Evolutionary conservation across 2,329 filamentous ascomycete genomes (phyloP).

Genomic region (Fusarium mundagurra): DNA sequence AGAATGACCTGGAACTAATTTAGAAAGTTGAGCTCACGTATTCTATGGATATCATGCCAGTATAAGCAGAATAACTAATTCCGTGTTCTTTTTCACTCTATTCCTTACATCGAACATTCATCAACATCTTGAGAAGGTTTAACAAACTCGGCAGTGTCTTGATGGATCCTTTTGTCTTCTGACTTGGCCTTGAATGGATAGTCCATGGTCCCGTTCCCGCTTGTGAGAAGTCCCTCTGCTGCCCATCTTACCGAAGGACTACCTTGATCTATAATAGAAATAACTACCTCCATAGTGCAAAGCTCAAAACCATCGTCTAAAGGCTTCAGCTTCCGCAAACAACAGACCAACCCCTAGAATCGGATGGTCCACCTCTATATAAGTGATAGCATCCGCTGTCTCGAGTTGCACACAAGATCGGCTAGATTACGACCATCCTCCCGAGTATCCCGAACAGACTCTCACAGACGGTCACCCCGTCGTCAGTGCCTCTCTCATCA

Average conservation of each 20-base stretch:
- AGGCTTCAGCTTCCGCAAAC: rapidly evolving
- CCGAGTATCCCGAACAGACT: neutral
- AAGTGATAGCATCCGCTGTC: neutral
- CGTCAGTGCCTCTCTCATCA: neutral
- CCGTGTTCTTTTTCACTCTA: neutral
- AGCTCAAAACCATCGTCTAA: neutral
- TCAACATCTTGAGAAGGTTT: neutral
- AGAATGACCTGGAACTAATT: too few relatives aligned
- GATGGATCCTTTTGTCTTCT: neutral
- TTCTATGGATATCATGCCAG: neutral
- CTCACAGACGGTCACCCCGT: rapidly evolving
- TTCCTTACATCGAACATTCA: neutral
- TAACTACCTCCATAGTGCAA: neutral
- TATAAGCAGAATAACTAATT: neutral
- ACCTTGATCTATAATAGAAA: neutral
- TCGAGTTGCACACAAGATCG: neutral
- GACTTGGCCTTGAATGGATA: neutral
- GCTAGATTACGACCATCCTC: neutral
- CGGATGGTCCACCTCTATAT: neutral
- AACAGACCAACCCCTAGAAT: neutral
- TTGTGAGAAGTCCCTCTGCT: neutral
- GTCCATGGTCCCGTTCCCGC: too few relatives aligned
- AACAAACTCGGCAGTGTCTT: neutral
- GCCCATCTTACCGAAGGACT: rapidly evolving
- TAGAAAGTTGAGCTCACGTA: neutral